A percentile compares a stretch with the other conserved stretches of the same genome.
Evolutionary conservation across 331 rosid species (phyloP).

Genomic region (Phaseolus coccineus): DNA sequence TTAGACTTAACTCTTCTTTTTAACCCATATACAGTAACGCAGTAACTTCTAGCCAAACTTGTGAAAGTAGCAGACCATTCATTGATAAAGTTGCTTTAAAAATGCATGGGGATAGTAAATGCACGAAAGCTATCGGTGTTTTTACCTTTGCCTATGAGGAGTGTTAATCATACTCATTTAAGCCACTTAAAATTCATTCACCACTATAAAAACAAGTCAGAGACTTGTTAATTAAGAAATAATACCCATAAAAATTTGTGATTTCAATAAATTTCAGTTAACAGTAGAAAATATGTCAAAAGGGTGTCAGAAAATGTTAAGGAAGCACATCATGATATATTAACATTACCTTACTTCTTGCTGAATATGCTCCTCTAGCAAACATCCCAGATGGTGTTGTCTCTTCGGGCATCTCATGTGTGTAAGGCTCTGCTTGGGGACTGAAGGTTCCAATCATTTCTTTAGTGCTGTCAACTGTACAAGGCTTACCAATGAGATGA

Average conservation of each 20-base stretch:
- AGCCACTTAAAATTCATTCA: too few relatives aligned
- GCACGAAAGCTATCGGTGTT: constrained; percentile 19
- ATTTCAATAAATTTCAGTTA: too few relatives aligned
- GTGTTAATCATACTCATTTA: too few relatives aligned
- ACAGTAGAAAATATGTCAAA: neutral
- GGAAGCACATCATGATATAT: constrained; percentile 10
- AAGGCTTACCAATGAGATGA: constrained; percentile 40
- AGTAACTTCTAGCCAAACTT: constrained; percentile 26
- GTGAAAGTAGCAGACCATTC: constrained; percentile 23
- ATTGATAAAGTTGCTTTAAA: constrained; percentile 18
- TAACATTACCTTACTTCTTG: constrained; percentile 78
- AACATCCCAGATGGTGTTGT: constrained; percentile 97
- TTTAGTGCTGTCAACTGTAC: constrained; percentile 82
- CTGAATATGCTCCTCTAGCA: constrained; percentile 91
- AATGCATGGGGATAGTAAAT: constrained; percentile 28
- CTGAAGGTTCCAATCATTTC: constrained; percentile 98
- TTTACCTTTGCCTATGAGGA: constrained; percentile 19
- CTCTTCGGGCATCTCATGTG: constrained; percentile 90
- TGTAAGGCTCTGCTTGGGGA: constrained; percentile 89
- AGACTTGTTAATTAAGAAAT: too few relatives aligned
- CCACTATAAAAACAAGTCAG: too few relatives aligned
- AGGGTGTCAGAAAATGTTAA: neutral
- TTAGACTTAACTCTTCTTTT: constrained; percentile 6
- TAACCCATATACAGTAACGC: neutral
- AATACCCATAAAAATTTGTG: too few relatives aligned